These are phyloP conservation scores for Mycena epipterygia DNA, from an alignment of 768 basidiomycete genomes.

Conservation along the genomic window DNA sequence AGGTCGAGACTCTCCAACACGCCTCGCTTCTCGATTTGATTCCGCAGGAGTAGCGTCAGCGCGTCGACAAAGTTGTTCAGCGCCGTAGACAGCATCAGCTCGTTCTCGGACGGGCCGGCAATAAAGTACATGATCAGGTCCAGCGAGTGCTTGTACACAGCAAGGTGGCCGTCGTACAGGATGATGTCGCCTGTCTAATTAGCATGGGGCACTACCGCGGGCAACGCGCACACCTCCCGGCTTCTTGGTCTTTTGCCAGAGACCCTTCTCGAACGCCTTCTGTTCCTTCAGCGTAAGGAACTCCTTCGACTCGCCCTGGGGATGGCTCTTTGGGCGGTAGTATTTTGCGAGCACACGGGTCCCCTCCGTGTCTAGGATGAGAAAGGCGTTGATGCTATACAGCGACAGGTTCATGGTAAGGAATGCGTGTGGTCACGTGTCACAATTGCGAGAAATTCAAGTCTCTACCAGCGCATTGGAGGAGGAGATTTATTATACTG, in stretches of 20 bases:
- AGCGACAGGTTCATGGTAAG: constrained; percentile 82
- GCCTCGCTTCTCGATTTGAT: constrained; percentile 94
- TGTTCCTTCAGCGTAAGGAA: constrained; percentile 89
- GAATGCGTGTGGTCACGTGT: background rate
- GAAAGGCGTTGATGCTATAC: constrained; percentile 88
- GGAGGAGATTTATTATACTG: too few species aligned
- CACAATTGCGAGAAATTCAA: too few species aligned
- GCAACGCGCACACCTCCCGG: constrained; percentile 75
- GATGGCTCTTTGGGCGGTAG: constrained; percentile 82
- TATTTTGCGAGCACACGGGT: constrained; percentile 97
- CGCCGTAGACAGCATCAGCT: constrained; percentile 93
- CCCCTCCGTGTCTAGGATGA: constrained; percentile 96
- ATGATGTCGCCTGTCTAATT: constrained; percentile 86
- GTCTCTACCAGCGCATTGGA: too few species aligned
- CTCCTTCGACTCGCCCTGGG: constrained; percentile 72
- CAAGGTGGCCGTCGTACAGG: constrained; percentile 90
- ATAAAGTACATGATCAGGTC: constrained; percentile 97
- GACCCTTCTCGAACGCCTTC: constrained; percentile 93
- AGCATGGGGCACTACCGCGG: too few species aligned
- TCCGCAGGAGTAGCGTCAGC: constrained; percentile 85
- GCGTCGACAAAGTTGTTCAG: constrained; percentile 90
- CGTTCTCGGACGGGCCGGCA: constrained; percentile 90
- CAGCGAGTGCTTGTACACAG: constrained; percentile 93
- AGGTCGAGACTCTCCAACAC: constrained; percentile 96
- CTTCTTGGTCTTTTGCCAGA: constrained; percentile 97